phyloP scores from a whole-genome alignment of 2,329 filamentous ascomycete genomes.

The Xylariales sp. region DNA sequence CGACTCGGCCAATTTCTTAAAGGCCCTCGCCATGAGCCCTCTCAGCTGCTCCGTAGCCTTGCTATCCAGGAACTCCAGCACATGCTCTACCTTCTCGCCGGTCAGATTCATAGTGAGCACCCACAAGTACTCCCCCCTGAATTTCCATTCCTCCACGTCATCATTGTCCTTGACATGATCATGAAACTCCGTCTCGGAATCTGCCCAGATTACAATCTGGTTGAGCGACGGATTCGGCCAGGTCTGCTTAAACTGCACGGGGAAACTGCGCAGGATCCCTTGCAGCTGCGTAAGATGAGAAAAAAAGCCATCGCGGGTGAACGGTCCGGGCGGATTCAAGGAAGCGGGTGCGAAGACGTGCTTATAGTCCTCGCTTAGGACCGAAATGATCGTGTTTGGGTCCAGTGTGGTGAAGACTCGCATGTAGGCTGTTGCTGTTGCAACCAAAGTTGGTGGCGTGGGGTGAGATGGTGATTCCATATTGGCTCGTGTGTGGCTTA shows the following conservation, averaged over 20 bases:
- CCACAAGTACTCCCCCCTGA: slow-evolving; percentile 28
- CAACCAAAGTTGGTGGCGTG: background rate
- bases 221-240: slow-evolving; percentile 16
- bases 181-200: slow-evolving; percentile 19
- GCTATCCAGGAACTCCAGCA: slow-evolving; percentile 29
- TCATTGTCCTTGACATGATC: slow-evolving; percentile 20
- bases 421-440: background rate
- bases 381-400: background rate
- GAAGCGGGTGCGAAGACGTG: too few species aligned
- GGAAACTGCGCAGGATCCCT: slow-evolving; percentile 15
- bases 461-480: background rate
- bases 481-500: too few species aligned
- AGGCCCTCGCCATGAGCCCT: slow-evolving; percentile 6
- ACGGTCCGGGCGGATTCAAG: too few species aligned
- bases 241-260: slow-evolving; percentile 14
- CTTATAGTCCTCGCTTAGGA: background rate
- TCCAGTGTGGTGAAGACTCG: background rate
- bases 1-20: slow-evolving; percentile 5
- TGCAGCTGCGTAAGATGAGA: background rate
- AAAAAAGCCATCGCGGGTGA: background rate
- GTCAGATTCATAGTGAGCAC: slow-evolving; percentile 24
- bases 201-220: slow-evolving; percentile 24
- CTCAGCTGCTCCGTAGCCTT: slow-evolving; percentile 13
- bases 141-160: slow-evolving; percentile 20
- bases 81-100: slow-evolving; percentile 22